These are phyloP conservation scores for Orbilia blumenaviensis DNA, from an alignment of 2,329 filamentous ascomycete species.

Conservation along the genomic window DNA sequence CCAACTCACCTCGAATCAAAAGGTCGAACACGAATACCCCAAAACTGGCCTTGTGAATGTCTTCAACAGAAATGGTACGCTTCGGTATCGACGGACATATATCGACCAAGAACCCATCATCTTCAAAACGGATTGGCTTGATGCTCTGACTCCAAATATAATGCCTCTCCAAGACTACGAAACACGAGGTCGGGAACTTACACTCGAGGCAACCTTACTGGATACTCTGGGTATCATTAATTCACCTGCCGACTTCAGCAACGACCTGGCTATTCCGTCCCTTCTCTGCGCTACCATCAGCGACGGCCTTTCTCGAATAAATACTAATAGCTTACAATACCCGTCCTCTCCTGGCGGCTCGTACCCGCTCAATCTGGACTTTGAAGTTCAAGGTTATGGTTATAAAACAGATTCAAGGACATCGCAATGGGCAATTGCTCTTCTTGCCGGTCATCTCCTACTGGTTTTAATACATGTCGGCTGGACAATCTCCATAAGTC, in stretches of 20 bases:
- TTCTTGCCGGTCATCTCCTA: not conserved
- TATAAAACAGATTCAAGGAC: conserved; percentile 8
- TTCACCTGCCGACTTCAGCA: not conserved
- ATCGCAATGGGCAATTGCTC: not conserved
- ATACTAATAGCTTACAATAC: not conserved
- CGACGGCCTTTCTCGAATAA: not conserved
- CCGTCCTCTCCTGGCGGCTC: not conserved
- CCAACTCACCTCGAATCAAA: not conserved
- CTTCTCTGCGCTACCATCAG: not conserved
- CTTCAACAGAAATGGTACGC: not conserved
- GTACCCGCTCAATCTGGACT: not conserved
- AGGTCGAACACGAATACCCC: not conserved
- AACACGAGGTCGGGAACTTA: not conserved
- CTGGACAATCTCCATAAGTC: not conserved
- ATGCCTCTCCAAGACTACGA: not conserved
- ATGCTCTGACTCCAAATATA: not conserved
- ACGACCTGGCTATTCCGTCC: not conserved
- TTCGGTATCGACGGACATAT: not conserved
- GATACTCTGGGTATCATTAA: not conserved
- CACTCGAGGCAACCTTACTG: not conserved
- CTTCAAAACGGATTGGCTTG: not conserved
- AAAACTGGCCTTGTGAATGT: not conserved
- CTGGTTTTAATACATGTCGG: not conserved
- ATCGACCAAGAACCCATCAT: conserved; percentile 2
- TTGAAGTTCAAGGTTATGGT: conserved; percentile 2